Evolutionary conservation across 495 filamentous ascomycete species (phyloP).

Genomic region (Cercophora sp.): DNA sequence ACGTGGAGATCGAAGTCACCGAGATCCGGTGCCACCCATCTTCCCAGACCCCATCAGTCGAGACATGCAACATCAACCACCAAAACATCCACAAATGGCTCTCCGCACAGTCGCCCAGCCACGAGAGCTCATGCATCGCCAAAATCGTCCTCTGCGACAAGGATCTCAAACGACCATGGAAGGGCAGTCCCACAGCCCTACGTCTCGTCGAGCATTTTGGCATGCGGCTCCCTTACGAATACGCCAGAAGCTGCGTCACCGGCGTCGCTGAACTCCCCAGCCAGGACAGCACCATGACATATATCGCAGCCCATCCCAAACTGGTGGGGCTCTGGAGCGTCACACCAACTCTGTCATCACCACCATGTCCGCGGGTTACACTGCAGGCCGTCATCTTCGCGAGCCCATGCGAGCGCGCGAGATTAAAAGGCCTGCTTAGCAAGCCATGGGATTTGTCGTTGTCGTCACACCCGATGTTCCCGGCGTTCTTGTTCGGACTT

Average conservation of each 20-base stretch:
- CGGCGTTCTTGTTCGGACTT: neutral
- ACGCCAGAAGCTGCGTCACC: neutral
- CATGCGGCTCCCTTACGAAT: neutral
- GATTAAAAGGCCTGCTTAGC: neutral
- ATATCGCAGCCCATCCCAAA: neutral
- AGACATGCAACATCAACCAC: too few relatives aligned
- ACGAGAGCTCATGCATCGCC: too few relatives aligned
- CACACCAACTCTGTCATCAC: neutral
- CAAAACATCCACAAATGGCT: too few relatives aligned
- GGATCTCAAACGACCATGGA: neutral
- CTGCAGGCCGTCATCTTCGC: neutral
- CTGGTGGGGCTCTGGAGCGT: neutral
- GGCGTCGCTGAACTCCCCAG: neutral
- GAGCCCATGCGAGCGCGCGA: neutral
- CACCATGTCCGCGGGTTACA: neutral
- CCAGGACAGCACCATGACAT: neutral
- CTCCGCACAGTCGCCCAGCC: too few relatives aligned
- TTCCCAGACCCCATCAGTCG: too few relatives aligned
- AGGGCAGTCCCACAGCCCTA: neutral
- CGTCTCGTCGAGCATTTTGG: neutral
- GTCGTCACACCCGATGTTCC: neutral
- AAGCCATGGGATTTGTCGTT: neutral
- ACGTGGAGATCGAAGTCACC: too few relatives aligned
- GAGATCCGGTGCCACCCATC: too few relatives aligned
- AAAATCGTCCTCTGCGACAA: too few relatives aligned